A percentile compares a stretch with the other conserved stretches of the same genome.
These are phyloP conservation scores for Chytriomyces sp. DNA, from an alignment of 192 early-diverging fungal species.

Conservation along the genomic window DNA sequence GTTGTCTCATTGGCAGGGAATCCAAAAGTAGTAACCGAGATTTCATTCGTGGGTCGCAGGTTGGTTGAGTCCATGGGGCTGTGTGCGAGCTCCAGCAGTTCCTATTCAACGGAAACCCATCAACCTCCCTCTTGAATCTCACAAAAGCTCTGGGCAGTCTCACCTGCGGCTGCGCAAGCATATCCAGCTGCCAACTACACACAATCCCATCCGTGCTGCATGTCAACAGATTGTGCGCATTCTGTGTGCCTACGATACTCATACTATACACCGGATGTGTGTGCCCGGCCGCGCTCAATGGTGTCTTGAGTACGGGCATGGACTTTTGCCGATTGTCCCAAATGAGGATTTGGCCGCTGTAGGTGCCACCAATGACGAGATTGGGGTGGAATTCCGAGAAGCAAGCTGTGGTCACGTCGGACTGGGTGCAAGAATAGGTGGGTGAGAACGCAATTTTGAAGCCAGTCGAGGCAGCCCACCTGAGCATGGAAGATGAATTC, in stretches of 20 bases:
- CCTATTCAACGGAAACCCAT: conserved; percentile 45
- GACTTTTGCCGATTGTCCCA: conserved; percentile 95
- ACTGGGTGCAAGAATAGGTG: conserved; percentile 52
- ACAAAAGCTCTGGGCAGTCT: neutral
- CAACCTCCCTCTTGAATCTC: neutral
- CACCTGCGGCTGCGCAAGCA: conserved; percentile 93
- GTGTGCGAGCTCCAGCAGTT: conserved; percentile 74
- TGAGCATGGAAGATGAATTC: conserved; percentile 94
- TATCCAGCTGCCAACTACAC: conserved; percentile 97
- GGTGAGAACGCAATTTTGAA: neutral
- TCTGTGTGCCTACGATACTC: conserved; percentile 89
- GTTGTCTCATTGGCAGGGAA: conserved; percentile 93
- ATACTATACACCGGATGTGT: conserved; percentile 95
- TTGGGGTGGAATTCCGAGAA: conserved; percentile 95
- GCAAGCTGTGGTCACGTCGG: conserved; percentile 80
- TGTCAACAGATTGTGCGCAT: conserved; percentile 91
- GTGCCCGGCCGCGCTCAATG: conserved; percentile 89
- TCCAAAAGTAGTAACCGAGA: conserved; percentile 86
- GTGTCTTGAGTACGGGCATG: conserved; percentile 89
- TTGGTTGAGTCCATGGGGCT: conserved; percentile 69
- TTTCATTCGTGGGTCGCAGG: conserved; percentile 73
- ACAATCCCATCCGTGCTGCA: conserved; percentile 95
- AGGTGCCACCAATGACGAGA: conserved; percentile 91
- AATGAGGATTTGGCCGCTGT: conserved; percentile 95
- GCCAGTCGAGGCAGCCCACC: conserved; percentile 39